Evolutionary conservation across 306 rosid species (phyloP).

Genomic region (Datisca glomerata): DNA sequence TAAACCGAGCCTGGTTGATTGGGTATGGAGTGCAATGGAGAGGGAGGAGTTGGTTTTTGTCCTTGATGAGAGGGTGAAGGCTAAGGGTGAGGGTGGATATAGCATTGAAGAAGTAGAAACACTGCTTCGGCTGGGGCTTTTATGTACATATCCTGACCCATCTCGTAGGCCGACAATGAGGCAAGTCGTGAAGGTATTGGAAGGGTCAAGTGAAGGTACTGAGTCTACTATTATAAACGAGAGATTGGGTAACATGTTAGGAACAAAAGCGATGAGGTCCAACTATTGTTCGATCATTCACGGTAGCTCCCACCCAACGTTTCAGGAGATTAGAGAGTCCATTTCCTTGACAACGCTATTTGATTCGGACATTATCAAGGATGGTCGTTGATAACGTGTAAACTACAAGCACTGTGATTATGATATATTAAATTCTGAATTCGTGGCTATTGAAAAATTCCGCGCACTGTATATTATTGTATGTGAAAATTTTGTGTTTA

Average conservation of each 20-base stretch:
- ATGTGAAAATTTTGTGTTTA: no score
- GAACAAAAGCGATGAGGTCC: constrained; percentile 23
- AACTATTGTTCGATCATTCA: constrained; percentile 7
- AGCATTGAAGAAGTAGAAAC: constrained; percentile 33
- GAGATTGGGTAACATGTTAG: constrained; percentile 23
- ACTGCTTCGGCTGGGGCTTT: constrained; percentile 41
- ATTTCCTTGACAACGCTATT: constrained; percentile 19
- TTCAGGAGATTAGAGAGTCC: constrained; percentile 26
- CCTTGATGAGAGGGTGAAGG: constrained; percentile 37
- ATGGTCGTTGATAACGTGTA: constrained; percentile 34
- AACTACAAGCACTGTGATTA: no score
- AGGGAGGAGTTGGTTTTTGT: constrained; percentile 22
- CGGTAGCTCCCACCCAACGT: constrained; percentile 32
- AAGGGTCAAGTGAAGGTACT: constrained; percentile 5
- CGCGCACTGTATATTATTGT: no score
- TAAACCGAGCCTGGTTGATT: constrained; percentile 30
- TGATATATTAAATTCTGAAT: no score
- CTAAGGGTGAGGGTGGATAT: constrained; percentile 14
- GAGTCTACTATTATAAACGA: constrained; percentile 17
- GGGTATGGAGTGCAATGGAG: constrained; percentile 31
- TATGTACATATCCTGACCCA: constrained; percentile 43
- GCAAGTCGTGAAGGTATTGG: constrained; percentile 42
- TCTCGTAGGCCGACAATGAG: constrained; percentile 43
- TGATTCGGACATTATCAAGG: constrained; percentile 1
- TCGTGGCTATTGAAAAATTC: no score